Conservation (phyloP, 169 alveolate genomes). For the Plasmodium falciparum region DNA sequence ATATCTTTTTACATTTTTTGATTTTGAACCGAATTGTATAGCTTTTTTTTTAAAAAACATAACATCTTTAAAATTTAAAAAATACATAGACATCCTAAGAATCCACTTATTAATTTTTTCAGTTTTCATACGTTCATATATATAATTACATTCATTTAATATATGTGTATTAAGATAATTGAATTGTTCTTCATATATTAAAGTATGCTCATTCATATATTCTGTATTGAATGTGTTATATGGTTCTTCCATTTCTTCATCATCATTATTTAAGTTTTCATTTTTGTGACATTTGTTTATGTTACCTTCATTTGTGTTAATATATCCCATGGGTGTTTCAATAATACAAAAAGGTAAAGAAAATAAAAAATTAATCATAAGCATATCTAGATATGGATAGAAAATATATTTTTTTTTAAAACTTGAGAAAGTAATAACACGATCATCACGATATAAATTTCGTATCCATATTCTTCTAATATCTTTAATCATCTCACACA, state of each 20-base stretch:
- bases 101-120: slow-evolving; percentile 81
- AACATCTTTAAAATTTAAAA: slow-evolving; percentile 74
- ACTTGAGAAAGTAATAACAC: slow-evolving; percentile 77
- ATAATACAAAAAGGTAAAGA: slow-evolving; percentile 62
- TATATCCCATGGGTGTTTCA: slow-evolving; percentile 21
- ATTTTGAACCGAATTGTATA: slow-evolving; percentile 85
- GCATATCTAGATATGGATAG: slow-evolving; percentile 62
- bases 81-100: slow-evolving; percentile 78
- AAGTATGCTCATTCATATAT: neutral
- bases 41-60: slow-evolving; percentile 84
- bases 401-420: slow-evolving; percentile 70
- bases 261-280: neutral
- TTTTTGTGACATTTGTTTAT: neutral
- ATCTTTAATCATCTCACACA: slow-evolving; percentile 74
- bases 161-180: neutral
- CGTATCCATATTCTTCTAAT: slow-evolving; percentile 82
- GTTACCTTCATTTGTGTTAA: neutral
- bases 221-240: neutral
- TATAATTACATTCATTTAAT: slow-evolving; percentile 16
- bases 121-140: slow-evolving; percentile 21
- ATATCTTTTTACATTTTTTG: slow-evolving; percentile 53
- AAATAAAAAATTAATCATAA: slow-evolving; percentile 46
- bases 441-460: slow-evolving; percentile 84
- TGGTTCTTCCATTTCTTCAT: neutral
- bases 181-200: neutral